These are phyloP conservation scores for Rubus parviflorus DNA, from an alignment of 306 rosid species.

Conservation along the genomic window DNA sequence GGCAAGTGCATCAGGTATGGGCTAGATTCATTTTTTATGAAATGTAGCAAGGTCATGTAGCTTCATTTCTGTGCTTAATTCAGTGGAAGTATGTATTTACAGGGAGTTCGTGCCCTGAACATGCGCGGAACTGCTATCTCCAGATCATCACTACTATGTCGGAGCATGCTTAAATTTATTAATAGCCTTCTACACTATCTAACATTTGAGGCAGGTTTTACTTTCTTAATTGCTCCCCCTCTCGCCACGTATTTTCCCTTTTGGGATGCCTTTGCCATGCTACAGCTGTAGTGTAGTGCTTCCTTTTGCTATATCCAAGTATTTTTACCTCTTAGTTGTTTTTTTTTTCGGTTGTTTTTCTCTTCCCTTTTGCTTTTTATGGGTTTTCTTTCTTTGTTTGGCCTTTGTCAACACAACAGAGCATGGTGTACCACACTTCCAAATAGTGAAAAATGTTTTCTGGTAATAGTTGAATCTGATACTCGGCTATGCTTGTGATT, in stretches of 20 bases:
- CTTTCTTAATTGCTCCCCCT: not conserved
- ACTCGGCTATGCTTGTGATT: not conserved
- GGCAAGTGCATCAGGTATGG: conserved; percentile 97
- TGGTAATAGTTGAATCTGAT: conserved; percentile 14
- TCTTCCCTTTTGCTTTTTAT: not conserved
- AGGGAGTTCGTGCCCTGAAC: conserved; percentile 87
- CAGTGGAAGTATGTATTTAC: conserved; percentile 25
- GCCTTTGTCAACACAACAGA: not conserved
- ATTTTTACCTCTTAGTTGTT: not conserved
- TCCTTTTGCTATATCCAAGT: not conserved
- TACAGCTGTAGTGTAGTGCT: not conserved
- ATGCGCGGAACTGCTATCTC: conserved; percentile 85
- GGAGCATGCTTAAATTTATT: conserved; percentile 95
- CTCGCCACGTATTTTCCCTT: not conserved
- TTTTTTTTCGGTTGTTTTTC: not conserved
- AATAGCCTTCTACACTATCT: conserved; percentile 91
- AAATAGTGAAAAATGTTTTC: too few species aligned
- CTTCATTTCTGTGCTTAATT: conserved; percentile 22
- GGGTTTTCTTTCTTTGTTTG: conserved; percentile 1
- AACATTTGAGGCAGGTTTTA: conserved; percentile 82
- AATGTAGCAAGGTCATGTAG: conserved; percentile 13
- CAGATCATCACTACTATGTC: conserved; percentile 92
- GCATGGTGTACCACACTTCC: not conserved
- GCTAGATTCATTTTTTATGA: not conserved
- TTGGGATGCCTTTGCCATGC: conserved; percentile 12